Conservation (phyloP, 768 basidiomycete genomes). For the Cystoderma amianthinum region DNA sequence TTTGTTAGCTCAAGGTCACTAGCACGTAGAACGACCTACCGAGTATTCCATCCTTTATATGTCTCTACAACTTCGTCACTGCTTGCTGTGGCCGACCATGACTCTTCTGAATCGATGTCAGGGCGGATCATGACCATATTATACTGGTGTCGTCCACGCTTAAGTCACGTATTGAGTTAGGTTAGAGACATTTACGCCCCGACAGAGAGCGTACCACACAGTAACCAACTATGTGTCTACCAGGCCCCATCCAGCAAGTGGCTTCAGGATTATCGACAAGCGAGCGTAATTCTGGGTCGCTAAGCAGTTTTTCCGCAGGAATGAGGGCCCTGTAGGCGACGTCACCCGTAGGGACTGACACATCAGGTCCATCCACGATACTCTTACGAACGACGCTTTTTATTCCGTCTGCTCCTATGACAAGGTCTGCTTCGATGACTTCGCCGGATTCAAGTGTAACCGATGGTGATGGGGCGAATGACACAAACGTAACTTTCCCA, state of each 20-base stretch:
- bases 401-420: conserved; percentile 43
- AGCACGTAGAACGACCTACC: too few species aligned
- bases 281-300: conserved; percentile 42
- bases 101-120: conserved; percentile 30
- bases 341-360: conserved; percentile 51
- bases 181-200: not conserved
- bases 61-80: conserved; percentile 34
- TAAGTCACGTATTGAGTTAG: not conserved
- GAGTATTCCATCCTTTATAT: too few species aligned
- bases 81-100: conserved; percentile 35
- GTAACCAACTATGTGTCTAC: conserved; percentile 28
- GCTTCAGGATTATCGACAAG: conserved; percentile 47
- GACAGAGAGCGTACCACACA: conserved; percentile 19
- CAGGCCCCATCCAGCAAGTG: conserved; percentile 56
- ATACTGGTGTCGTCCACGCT: conserved; percentile 31
- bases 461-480: conserved; percentile 14
- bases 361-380: conserved; percentile 38
- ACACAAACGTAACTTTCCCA: conserved; percentile 22
- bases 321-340: conserved; percentile 55
- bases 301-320: conserved; percentile 32
- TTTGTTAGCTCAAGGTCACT: too few species aligned
- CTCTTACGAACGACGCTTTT: conserved; percentile 42
- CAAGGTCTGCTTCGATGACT: conserved; percentile 31
- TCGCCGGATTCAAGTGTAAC: conserved; percentile 36
- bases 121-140: conserved; percentile 44